Percentiles rank a stretch among this genome's conserved stretches.
Conservation (phyloP, 371 early-diverging fungal species). For the Amoeboaphelidium protococcarum region DNA sequence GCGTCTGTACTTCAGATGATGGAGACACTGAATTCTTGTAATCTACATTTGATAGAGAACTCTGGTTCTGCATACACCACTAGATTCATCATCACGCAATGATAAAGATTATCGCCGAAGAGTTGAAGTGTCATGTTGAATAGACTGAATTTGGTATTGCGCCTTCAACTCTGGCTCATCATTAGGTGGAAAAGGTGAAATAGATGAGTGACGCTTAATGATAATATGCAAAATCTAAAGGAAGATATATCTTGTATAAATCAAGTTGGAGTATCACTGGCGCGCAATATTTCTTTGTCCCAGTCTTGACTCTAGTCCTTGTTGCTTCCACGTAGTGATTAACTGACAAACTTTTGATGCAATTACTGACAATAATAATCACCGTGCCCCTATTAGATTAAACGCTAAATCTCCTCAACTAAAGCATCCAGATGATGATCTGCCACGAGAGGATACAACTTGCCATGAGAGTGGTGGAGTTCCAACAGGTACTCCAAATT, state of each 20-base stretch:
- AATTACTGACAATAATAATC: too few species aligned
- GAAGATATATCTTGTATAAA: too few species aligned
- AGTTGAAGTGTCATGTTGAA: background rate
- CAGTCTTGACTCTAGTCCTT: too few species aligned
- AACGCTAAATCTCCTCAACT: constrained; percentile 19
- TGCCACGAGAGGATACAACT: constrained; percentile 22
- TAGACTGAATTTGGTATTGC: background rate
- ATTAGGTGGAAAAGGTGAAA: too few species aligned
- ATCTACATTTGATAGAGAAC: background rate
- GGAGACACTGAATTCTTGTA: too few species aligned
- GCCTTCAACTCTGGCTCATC: background rate
- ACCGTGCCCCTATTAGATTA: constrained; percentile 1
- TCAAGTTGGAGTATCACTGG: too few species aligned
- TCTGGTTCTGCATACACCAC: background rate
- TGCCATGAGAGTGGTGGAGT: constrained; percentile 29
- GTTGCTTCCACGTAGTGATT: too few species aligned
- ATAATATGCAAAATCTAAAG: too few species aligned
- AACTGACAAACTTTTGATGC: too few species aligned
- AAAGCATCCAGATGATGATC: constrained; percentile 34
- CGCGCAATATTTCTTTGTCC: too few species aligned
- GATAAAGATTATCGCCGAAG: background rate
- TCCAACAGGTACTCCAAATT: constrained; percentile 48
- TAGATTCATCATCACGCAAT: background rate
- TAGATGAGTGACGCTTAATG: too few species aligned
- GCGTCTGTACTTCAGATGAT: too few species aligned